Evolutionary conservation across 2,329 filamentous ascomycete species (phyloP).

Genomic region (Moelleriella libera): DNA sequence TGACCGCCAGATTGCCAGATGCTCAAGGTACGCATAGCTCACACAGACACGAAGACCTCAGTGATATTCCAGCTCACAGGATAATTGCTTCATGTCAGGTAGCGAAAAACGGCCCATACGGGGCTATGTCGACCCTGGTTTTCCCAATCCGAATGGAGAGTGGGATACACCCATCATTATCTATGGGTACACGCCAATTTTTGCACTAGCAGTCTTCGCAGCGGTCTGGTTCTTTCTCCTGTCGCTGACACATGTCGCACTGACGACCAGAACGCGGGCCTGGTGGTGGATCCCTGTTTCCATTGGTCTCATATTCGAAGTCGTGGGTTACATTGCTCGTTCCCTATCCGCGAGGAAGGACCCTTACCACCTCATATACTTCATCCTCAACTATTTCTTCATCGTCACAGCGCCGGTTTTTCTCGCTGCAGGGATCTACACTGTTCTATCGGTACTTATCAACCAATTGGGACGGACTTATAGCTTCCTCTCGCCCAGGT

Average conservation of each 20-base stretch:
- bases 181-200: slow-evolving; percentile 34
- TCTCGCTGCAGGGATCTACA: slow-evolving; percentile 40
- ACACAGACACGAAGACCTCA: background rate
- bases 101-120: background rate
- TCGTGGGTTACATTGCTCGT: slow-evolving; percentile 34
- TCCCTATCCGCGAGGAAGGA: slow-evolving; percentile 31
- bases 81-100: background rate
- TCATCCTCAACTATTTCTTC: slow-evolving; percentile 46
- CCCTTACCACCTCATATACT: slow-evolving; percentile 39
- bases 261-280: slow-evolving; percentile 21
- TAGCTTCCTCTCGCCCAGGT: slow-evolving; percentile 27
- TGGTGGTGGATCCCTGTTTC: slow-evolving; percentile 33
- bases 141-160: slow-evolving; percentile 29
- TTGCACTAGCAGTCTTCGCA: slow-evolving; percentile 27
- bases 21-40: background rate
- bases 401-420: slow-evolving; percentile 46
- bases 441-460: slow-evolving; percentile 36
- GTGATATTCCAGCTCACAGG: background rate
- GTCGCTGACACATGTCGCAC: slow-evolving; percentile 20
- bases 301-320: slow-evolving; percentile 30
- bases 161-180: slow-evolving; percentile 34
- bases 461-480: slow-evolving; percentile 25
- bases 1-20: background rate
- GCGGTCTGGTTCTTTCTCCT: slow-evolving; percentile 28
- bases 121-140: slow-evolving; percentile 36